Percentiles rank a stretch among this genome's conserved stretches.
Conservation (phyloP, 805 yeast genomes). For the Candida morakotiae region DNA sequence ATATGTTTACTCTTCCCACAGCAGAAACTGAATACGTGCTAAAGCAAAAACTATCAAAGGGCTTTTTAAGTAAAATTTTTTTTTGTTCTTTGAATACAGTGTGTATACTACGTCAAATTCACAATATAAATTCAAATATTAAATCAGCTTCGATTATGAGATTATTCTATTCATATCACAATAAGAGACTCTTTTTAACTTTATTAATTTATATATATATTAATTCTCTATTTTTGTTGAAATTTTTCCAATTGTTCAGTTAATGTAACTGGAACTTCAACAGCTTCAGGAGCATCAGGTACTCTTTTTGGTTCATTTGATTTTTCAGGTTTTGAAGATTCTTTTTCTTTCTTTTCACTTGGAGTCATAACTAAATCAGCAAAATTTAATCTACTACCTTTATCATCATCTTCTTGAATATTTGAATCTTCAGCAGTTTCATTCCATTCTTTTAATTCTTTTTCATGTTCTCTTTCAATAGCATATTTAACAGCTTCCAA, state of each 20-base stretch:
- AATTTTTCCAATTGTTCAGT: conserved; percentile 39
- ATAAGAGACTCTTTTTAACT: too few species aligned
- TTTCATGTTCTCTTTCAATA: conserved; percentile 72
- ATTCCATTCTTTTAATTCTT: conserved; percentile 75
- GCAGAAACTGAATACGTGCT: too few species aligned
- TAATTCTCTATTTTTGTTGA: conserved; percentile 16
- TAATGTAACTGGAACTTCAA: conserved; percentile 48
- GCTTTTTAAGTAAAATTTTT: too few species aligned
- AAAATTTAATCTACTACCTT: conserved; percentile 36
- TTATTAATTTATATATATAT: neutral
- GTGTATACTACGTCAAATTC: too few species aligned
- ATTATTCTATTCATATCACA: too few species aligned
- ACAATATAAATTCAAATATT: too few species aligned
- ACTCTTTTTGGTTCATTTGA: conserved; percentile 10
- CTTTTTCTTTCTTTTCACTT: conserved; percentile 18
- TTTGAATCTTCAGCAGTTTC: conserved; percentile 32
- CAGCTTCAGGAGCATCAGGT: conserved; percentile 38
- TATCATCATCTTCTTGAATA: conserved; percentile 16
- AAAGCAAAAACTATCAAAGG: too few species aligned
- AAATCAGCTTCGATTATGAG: too few species aligned
- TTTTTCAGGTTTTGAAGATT: conserved; percentile 1
- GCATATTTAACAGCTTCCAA: conserved; percentile 81
- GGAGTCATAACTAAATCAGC: conserved; percentile 45
- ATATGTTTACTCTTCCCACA: too few species aligned
- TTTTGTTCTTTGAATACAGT: too few species aligned